phyloP scores from a whole-genome alignment of 768 basidiomycete genomes.

The Suillus hirtellus region DNA sequence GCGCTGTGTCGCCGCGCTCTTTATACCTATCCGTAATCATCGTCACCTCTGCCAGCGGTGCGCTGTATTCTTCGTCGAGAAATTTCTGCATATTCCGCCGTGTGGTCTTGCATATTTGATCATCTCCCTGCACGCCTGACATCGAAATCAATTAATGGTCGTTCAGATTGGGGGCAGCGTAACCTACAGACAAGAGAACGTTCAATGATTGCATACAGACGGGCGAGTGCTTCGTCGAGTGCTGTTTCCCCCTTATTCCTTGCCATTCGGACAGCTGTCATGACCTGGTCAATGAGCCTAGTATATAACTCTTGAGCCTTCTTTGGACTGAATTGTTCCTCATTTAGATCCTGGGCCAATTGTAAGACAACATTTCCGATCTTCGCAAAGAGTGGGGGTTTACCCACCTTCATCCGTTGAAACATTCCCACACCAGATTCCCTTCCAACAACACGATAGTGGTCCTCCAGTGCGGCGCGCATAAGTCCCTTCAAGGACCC shows the following conservation, averaged over 20 bases:
- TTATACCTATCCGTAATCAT: neutral
- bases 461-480: neutral
- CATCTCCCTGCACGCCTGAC: neutral
- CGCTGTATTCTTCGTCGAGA: neutral
- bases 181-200: constrained; percentile 6
- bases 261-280: neutral
- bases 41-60: neutral
- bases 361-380: neutral
- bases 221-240: neutral
- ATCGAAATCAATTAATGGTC: neutral
- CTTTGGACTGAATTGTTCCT: neutral
- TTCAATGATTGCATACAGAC: neutral
- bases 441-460: neutral
- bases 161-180: neutral
- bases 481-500: constrained; percentile 4
- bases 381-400: neutral
- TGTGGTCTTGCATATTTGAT: neutral
- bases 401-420: constrained; percentile 8
- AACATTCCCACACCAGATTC: neutral
- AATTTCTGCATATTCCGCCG: constrained; percentile 3
- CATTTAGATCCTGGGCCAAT: neutral
- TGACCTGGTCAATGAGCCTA: neutral
- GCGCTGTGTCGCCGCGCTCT: neutral
- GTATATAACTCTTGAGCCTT: neutral
- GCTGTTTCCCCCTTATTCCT: neutral